Conservation (phyloP, 441 rosid species). For the Syzygium malaccense region DNA sequence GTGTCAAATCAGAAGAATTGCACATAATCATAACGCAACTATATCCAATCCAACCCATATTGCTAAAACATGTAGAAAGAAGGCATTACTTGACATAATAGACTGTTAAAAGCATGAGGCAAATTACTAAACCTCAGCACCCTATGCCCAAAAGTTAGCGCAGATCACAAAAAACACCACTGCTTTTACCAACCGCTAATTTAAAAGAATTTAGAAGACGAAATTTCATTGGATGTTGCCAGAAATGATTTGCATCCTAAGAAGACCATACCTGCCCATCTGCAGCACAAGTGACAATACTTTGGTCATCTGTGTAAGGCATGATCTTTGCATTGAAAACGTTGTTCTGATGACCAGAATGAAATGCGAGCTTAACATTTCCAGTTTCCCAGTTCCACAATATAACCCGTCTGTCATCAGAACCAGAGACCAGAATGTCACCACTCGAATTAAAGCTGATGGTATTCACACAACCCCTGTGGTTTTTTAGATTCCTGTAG, state of each 20-base stretch:
- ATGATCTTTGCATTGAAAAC: constrained; percentile 9
- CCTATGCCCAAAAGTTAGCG: neutral
- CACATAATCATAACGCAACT: neutral
- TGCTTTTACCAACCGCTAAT: neutral
- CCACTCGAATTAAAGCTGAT: constrained; percentile 2
- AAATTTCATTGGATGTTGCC: neutral
- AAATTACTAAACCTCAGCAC: neutral
- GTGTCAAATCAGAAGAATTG: neutral
- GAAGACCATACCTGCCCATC: constrained; percentile 8
- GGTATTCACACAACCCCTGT: constrained; percentile 7
- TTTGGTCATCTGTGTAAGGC: constrained; percentile 8
- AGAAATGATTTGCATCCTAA: neutral
- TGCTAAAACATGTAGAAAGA: neutral
- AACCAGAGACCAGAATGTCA: constrained; percentile 9
- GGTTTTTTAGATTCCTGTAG: neutral
- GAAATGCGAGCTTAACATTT: neutral
- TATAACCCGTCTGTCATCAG: constrained; percentile 2
- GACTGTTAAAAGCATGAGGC: neutral
- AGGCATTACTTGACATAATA: neutral
- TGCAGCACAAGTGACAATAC: constrained; percentile 9
- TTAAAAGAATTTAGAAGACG: neutral
- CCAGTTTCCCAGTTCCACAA: constrained; percentile 10
- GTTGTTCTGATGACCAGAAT: constrained; percentile 3
- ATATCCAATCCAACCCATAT: neutral
- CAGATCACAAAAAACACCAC: neutral